Percentiles rank a stretch among this genome's conserved stretches.
Evolutionary conservation across 225 moss, liverwort and hornwort genomes (phyloP).

Genomic region (Polytrichum formosum): DNA sequence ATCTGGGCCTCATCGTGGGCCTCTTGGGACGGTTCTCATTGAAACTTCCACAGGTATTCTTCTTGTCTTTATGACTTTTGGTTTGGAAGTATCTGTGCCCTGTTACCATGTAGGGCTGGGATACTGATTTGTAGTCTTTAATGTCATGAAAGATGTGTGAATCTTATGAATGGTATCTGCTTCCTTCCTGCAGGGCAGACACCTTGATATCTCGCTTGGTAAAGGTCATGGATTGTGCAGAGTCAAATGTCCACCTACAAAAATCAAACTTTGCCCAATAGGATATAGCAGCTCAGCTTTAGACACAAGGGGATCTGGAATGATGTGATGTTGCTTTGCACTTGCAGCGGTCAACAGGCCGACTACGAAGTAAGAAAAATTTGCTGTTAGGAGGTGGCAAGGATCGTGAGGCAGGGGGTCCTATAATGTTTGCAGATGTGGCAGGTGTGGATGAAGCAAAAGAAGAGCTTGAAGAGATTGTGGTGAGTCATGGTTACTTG

Average conservation of each 20-base stretch:
- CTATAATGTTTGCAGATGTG: conserved; percentile 93
- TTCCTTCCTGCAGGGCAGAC: no score
- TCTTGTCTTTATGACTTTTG: conserved; percentile 3
- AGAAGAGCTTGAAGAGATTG: conserved; percentile 98
- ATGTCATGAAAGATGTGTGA: no score
- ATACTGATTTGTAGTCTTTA: no score
- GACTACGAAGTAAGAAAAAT: conserved; percentile 79
- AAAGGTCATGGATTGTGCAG: no score
- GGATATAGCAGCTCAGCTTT: no score
- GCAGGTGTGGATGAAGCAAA: conserved; percentile 98
- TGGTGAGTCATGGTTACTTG: conserved; percentile 49
- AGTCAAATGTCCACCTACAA: no score
- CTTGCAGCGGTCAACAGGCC: conserved; percentile 87
- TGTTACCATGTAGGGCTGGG: no score
- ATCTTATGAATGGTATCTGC: no score
- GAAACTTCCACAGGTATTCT: conserved; percentile 82
- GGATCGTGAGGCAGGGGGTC: conserved; percentile 70
- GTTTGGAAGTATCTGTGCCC: no score
- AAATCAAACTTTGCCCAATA: no score
- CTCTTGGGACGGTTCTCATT: conserved; percentile 85
- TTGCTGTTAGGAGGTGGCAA: conserved; percentile 71
- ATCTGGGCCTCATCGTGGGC: conserved; percentile 79
- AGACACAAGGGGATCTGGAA: not conserved
- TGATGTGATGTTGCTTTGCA: conserved; percentile 7
- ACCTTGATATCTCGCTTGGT: no score